A percentile compares a stretch with the other conserved stretches of the same genome.
These are phyloP conservation scores for Penicillium concentricum DNA, from an alignment of 2,329 filamentous ascomycete genomes.

Conservation along the genomic window DNA sequence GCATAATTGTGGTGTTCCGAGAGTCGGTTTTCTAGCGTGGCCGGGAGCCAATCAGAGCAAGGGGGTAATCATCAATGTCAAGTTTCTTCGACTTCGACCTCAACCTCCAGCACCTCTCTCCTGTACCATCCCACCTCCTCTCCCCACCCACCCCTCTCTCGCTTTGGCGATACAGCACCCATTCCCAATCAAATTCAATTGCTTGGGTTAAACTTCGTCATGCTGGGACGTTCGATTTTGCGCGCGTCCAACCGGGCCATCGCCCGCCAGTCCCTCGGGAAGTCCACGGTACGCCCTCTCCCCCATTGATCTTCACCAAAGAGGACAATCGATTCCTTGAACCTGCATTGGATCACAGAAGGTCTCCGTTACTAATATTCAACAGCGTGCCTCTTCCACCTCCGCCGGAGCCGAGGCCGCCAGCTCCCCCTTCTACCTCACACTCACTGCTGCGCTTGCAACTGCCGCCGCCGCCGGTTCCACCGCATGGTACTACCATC, in stretches of 20 bases:
- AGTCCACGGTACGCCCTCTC: constrained; percentile 69
- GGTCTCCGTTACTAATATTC: constrained; percentile 32
- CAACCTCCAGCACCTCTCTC: constrained; percentile 34
- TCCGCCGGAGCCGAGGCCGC: constrained; percentile 66
- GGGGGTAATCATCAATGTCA: constrained; percentile 38
- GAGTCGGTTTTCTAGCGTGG: constrained; percentile 37
- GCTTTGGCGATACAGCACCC: constrained; percentile 32
- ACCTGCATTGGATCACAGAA: constrained; percentile 28
- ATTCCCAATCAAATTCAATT: constrained; percentile 27
- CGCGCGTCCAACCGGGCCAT: constrained; percentile 82
- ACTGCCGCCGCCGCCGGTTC: constrained; percentile 84
- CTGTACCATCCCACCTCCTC: constrained; percentile 27
- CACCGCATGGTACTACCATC: constrained; percentile 95
- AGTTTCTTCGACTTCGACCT: constrained; percentile 39
- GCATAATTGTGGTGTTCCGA: constrained; percentile 23
- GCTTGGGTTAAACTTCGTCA: constrained; percentile 50
- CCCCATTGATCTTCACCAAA: constrained; percentile 30
- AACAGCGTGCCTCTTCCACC: constrained; percentile 67
- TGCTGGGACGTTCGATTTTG: constrained; percentile 92
- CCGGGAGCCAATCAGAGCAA: constrained; percentile 37
- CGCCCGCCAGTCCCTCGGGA: constrained; percentile 70
- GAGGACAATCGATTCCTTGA: constrained; percentile 30
- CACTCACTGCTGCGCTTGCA: constrained; percentile 80
- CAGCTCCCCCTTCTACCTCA: constrained; percentile 76
- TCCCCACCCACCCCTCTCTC: constrained; percentile 31